Conservation (phyloP, 2,329 filamentous ascomycete genomes). For the Fusarium solani-melongenae region DNA sequence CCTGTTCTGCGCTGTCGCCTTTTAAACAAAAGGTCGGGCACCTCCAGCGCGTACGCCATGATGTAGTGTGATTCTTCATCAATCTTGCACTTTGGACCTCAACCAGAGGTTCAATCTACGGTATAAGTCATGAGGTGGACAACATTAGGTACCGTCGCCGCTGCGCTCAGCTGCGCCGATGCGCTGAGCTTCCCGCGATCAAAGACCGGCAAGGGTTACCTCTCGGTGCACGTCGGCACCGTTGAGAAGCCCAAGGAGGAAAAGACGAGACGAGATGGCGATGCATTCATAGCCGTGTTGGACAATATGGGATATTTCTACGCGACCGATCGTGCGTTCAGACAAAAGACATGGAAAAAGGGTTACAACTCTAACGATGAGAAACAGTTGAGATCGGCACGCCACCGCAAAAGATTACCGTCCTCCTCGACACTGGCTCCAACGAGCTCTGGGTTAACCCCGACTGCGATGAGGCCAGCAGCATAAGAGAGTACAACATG, state of each 20-base stretch:
- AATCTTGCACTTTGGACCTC: neutral
- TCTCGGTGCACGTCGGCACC: constrained; percentile 51
- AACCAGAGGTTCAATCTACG: neutral
- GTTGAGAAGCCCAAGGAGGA: constrained; percentile 41
- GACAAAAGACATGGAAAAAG: neutral
- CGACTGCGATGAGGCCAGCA: constrained; percentile 54
- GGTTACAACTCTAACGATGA: neutral
- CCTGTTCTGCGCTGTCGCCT: neutral
- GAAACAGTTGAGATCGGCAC: constrained; percentile 59
- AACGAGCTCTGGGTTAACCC: constrained; percentile 68
- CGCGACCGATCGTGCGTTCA: constrained; percentile 50
- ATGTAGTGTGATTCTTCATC: neutral
- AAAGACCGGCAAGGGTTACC: constrained; percentile 49
- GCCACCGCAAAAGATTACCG: constrained; percentile 55
- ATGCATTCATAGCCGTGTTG: constrained; percentile 44
- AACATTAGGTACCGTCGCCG: constrained; percentile 26
- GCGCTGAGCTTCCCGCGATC: constrained; percentile 44
- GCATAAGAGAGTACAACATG: constrained; percentile 47
- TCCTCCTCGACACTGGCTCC: constrained; percentile 64
- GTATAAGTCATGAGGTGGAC: constrained; percentile 41
- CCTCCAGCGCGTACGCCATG: neutral
- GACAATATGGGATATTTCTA: constrained; percentile 54
- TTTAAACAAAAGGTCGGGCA: neutral
- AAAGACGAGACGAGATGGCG: constrained; percentile 38
- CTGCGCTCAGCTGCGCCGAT: constrained; percentile 26